These are phyloP conservation scores for Stenocarpella maydis DNA, from an alignment of 2,329 filamentous ascomycete genomes.

Conservation along the genomic window DNA sequence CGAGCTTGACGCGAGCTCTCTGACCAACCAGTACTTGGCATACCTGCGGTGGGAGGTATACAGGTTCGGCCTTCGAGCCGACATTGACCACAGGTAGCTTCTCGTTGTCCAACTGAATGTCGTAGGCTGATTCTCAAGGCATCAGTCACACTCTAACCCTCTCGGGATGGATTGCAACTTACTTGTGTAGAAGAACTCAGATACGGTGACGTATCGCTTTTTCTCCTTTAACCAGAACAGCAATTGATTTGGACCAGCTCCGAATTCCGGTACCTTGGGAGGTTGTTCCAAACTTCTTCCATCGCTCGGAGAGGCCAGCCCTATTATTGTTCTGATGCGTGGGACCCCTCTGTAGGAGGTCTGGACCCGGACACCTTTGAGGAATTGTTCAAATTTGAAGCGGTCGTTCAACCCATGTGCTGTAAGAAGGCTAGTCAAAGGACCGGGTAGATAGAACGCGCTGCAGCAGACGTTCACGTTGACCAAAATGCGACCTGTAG, in stretches of 20 bases:
- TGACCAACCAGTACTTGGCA: slow-evolving; percentile 66
- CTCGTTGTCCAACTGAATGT: slow-evolving; percentile 47
- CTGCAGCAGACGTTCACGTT: slow-evolving; percentile 47
- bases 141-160: neutral
- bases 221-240: slow-evolving; percentile 57
- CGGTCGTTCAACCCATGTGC: slow-evolving; percentile 13
- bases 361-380: slow-evolving; percentile 47
- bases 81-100: slow-evolving; percentile 65
- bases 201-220: slow-evolving; percentile 59
- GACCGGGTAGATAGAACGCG: slow-evolving; percentile 43
- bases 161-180: slow-evolving; percentile 37
- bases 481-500: slow-evolving; percentile 44
- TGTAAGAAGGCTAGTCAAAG: slow-evolving; percentile 39
- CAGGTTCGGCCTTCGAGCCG: slow-evolving; percentile 58
- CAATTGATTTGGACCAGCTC: slow-evolving; percentile 60
- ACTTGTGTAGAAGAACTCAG: slow-evolving; percentile 56
- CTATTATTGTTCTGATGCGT: slow-evolving; percentile 48
- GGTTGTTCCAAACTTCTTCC: slow-evolving; percentile 38
- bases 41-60: slow-evolving; percentile 66
- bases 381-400: slow-evolving; percentile 45
- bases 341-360: slow-evolving; percentile 48
- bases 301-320: slow-evolving; percentile 46
- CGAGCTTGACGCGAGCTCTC: slow-evolving; percentile 53
- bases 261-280: slow-evolving; percentile 42
- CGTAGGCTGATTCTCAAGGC: slow-evolving; percentile 41